Evolutionary conservation across 176 grass and related monocot genomes (phyloP).

Genomic region (Paspalum notatum): DNA sequence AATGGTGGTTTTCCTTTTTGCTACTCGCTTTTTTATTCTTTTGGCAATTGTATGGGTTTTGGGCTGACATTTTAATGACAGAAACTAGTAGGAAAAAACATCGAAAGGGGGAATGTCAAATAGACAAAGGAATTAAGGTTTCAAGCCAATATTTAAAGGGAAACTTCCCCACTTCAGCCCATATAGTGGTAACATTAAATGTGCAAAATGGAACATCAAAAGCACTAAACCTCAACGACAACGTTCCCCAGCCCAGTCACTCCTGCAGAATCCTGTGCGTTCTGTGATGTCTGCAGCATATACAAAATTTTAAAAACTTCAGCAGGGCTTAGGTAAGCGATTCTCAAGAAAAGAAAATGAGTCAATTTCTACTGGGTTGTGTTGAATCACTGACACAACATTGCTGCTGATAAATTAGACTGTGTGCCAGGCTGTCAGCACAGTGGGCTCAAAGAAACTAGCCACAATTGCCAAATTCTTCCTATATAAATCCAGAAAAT

Average conservation of each 20-base stretch:
- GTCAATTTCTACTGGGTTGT: background rate
- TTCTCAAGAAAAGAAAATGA: background rate
- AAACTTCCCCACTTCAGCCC: background rate
- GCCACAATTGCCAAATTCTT: background rate
- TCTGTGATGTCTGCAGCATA: background rate
- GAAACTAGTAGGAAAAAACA: background rate
- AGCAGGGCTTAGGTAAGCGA: background rate
- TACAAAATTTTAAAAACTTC: background rate
- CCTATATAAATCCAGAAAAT: background rate
- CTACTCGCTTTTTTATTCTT: no score
- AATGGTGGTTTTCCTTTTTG: background rate
- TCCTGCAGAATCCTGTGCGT: background rate
- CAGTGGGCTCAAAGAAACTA: background rate
- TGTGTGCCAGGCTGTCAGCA: background rate
- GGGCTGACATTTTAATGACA: background rate
- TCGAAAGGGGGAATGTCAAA: background rate
- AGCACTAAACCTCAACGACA: background rate
- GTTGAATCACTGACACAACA: background rate
- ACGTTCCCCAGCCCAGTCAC: background rate
- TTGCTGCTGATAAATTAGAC: background rate
- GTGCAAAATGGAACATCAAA: background rate
- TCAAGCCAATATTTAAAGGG: background rate
- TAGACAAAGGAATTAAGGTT: background rate
- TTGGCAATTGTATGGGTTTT: background rate
- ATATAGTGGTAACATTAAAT: no score